Base-by-base conservation (phyloP, 2,329 filamentous ascomycete species). In the Aspergillus proliferans region DNA sequence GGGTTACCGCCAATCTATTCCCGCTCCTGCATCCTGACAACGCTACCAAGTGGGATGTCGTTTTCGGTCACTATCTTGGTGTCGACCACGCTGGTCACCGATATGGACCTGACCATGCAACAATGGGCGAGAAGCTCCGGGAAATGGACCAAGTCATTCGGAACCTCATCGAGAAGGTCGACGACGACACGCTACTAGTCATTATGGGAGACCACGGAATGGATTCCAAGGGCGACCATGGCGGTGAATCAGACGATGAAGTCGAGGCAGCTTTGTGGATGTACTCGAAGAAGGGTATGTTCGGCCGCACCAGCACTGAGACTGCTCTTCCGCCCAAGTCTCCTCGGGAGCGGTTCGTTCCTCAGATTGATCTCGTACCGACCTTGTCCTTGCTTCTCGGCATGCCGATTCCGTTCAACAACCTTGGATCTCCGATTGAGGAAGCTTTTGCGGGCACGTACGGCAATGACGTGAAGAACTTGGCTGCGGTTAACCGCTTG, bases 191-290 rank as follows among this genome's bases (percentile, higher is more conserved):
- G 0, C 75, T 98, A 19, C 75, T 98, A 33, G 83, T 98, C 18
- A 87, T 98, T 12, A 95, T 98, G 89, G 93, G 93, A n/a, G 93
- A 98, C 66, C 93, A 98, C 64, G 93, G 93, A 9, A 98, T 98
- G 93, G 93, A 98, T 68, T 76, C 81, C 52, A 97, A 98, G 72
- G 93, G 93, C 15, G 93, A 98, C 58, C 93, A 98, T 64, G 93
- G 93, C n/a, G 93, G 93, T 47, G 93, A 98, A 73, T 96, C 92
- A 28, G 88, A 96, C 58, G 90, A 97, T 55, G 93, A 98, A 67
- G 82, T 98, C 6, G 84, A 98, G 68, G 90, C 93, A 48, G 90
- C 93, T 2, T 70, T 98, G 43, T 98, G 93, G 92, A 95, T 98
- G 90, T 98, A 97, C 68, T 95, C 93, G 1, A 95, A 91, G 68